These are phyloP conservation scores for Spirogloea muscicola DNA, from an alignment of 139 green algal species.

Conservation along the genomic window DNA sequence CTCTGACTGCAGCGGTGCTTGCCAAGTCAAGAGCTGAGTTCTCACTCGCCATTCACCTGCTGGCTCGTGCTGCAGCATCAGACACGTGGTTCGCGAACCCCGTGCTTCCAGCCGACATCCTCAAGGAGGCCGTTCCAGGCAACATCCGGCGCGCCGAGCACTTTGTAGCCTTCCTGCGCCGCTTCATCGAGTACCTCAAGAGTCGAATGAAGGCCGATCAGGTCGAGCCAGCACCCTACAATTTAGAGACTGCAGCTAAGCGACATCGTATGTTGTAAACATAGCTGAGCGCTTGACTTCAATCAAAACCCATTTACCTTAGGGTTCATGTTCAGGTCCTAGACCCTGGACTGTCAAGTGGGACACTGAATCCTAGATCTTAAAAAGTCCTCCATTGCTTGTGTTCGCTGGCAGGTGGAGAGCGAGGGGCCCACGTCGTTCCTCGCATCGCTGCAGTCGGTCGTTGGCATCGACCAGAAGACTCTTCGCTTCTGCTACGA, in stretches of 20 bases:
- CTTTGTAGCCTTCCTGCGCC: conserved; percentile 92
- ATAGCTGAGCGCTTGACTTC: too few relatives aligned
- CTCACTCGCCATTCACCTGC: neutral
- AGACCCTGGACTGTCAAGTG: too few relatives aligned
- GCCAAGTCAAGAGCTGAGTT: neutral
- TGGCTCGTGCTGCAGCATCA: conserved; percentile 1
- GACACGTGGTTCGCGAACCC: conserved; percentile 83
- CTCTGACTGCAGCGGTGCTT: neutral
- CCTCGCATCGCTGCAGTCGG: conserved; percentile 63
- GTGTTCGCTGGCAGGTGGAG: conserved; percentile 64
- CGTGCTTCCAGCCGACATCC: conserved; percentile 78
- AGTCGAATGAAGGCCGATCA: conserved; percentile 55
- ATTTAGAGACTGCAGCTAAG: too few relatives aligned
- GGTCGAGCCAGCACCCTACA: too few relatives aligned
- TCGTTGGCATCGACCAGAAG: conserved; percentile 65
- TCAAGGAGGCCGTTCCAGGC: conserved; percentile 82
- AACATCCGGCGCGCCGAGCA: conserved; percentile 95
- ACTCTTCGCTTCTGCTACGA: conserved; percentile 96
- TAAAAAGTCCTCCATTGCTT: neutral
- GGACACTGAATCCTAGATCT: too few relatives aligned
- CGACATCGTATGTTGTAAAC: too few relatives aligned
- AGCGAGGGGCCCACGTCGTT: conserved; percentile 76
- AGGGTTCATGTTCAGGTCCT: too few relatives aligned
- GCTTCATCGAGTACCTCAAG: conserved; percentile 83
- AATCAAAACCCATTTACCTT: too few relatives aligned